Conservation (phyloP, 441 rosid genomes). For the Codiaeum variegatum region DNA sequence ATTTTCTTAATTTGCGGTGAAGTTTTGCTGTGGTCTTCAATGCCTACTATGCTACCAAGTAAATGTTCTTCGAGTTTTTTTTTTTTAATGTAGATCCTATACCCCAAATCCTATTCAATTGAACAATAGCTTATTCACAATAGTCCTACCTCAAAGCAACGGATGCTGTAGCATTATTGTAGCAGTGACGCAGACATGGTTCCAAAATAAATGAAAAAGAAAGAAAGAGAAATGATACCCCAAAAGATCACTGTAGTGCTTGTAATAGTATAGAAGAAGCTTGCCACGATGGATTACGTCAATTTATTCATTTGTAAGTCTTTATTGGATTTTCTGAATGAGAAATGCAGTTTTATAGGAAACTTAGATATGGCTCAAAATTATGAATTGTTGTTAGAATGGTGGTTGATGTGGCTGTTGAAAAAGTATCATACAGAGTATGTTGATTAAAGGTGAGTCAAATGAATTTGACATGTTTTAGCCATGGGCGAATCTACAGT, state of each 20-base stretch:
- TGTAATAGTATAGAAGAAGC: background rate
- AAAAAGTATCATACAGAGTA: too few relatives aligned
- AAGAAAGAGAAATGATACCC: background rate
- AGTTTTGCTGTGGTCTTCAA: background rate
- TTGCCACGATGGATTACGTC: too few relatives aligned
- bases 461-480: too few relatives aligned
- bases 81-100: background rate
- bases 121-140: background rate
- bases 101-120: background rate
- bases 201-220: background rate
- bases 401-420: too few relatives aligned
- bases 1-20: constrained; percentile 11
- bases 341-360: too few relatives aligned
- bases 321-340: too few relatives aligned
- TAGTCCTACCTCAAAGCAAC: background rate
- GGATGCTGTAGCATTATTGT: background rate
- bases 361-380: too few relatives aligned
- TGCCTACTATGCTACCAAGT: background rate
- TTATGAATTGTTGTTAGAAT: too few relatives aligned
- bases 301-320: too few relatives aligned
- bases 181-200: background rate
- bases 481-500: too few relatives aligned
- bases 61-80: background rate
- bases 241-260: background rate
- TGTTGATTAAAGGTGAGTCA: too few relatives aligned